A percentile compares a stretch with the other conserved stretches of the same genome.
phyloP scores from a whole-genome alignment of 305 asterid genomes.

The Solanum aculeatissimum region DNA sequence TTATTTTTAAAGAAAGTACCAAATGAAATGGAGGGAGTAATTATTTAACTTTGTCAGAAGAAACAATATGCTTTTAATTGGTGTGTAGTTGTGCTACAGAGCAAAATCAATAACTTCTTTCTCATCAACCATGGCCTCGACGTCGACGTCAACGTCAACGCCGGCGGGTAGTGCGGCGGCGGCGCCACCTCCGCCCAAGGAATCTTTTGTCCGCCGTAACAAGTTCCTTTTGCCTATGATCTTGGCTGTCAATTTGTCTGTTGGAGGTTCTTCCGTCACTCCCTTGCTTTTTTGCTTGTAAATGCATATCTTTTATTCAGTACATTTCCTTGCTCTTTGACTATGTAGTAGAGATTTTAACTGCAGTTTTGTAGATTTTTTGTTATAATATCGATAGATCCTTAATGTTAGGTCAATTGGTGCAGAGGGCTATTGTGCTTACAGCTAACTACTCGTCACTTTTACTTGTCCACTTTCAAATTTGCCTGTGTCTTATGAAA shows the following conservation, averaged over 20 bases:
- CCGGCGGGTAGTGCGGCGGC: slow-evolving; percentile 24
- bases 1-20: not conserved
- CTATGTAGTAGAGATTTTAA: not conserved
- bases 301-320: not conserved
- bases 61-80: not conserved
- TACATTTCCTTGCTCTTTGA: not conserved
- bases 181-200: slow-evolving; percentile 33
- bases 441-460: too few relatives aligned
- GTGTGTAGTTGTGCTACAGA: not conserved
- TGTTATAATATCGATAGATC: not conserved
- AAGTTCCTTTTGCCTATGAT: slow-evolving; percentile 65
- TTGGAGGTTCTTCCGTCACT: slow-evolving; percentile 43
- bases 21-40: not conserved
- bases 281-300: not conserved
- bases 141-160: slow-evolving; percentile 34
- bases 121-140: slow-evolving; percentile 19
- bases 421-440: not conserved
- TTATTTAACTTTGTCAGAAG: not conserved
- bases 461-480: not conserved
- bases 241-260: slow-evolving; percentile 55
- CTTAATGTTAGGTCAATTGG: not conserved
- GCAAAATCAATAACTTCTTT: slow-evolving; percentile 25
- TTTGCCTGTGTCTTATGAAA: not conserved
- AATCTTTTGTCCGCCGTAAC: slow-evolving; percentile 52
- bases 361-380: not conserved